Conservation (phyloP, 1,139 yeast genomes). For the Candida mesenterica region DNA sequence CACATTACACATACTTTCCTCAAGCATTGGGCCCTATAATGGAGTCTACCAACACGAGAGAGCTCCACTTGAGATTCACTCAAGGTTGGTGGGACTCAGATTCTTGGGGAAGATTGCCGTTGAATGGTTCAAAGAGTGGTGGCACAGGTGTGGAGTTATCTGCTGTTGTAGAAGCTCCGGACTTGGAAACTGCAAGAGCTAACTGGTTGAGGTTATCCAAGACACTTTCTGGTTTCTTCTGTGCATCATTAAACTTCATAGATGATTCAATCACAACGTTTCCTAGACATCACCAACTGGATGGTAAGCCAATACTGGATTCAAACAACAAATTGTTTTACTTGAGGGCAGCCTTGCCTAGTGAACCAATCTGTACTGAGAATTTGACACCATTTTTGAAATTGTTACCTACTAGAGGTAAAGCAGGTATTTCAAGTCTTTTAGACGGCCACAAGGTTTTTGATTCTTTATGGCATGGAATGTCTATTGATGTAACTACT, state of each 20-base stretch:
- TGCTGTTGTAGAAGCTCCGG: slow-evolving; percentile 74
- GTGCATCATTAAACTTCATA: slow-evolving; percentile 91
- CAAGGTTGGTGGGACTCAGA: slow-evolving; percentile 97
- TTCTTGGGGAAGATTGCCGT: slow-evolving; percentile 82
- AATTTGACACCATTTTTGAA: slow-evolving; percentile 92
- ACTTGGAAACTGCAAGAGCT: slow-evolving; percentile 51
- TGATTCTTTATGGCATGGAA: slow-evolving; percentile 92
- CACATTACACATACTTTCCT: slow-evolving; percentile 75
- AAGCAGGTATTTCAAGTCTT: slow-evolving; percentile 81
- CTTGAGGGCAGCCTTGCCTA: slow-evolving; percentile 84
- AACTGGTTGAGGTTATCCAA: slow-evolving; percentile 75
- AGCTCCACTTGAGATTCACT: slow-evolving; percentile 79
- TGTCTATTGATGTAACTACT: slow-evolving; percentile 82
- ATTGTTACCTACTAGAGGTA: slow-evolving; percentile 88
- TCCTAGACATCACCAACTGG: slow-evolving; percentile 39
- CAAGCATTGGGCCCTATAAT: slow-evolving; percentile 77
- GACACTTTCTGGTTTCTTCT: slow-evolving; percentile 84
- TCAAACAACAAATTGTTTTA: slow-evolving; percentile 46
- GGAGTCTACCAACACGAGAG: slow-evolving; percentile 63
- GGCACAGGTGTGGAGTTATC: slow-evolving; percentile 96
- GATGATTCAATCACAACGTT: slow-evolving; percentile 76
- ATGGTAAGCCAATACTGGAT: slow-evolving; percentile 17
- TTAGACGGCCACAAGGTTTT: slow-evolving; percentile 95
- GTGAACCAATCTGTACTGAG: slow-evolving; percentile 97
- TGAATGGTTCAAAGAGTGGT: slow-evolving; percentile 70